Base-by-base conservation (phyloP, 257 asterid species). In the Nicotiana paniculata region DNA sequence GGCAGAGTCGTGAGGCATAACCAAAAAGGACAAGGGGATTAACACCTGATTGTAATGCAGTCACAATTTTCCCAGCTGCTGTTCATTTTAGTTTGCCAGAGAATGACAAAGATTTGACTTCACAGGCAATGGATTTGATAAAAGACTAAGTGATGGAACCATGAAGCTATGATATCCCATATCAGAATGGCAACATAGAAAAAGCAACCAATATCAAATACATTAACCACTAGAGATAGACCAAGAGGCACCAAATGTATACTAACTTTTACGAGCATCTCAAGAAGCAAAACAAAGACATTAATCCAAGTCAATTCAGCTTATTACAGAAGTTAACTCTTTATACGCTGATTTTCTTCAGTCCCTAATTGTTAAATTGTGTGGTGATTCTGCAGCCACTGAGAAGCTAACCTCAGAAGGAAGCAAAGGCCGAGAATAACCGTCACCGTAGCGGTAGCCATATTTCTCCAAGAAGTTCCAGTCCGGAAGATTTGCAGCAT, bases 391-490 rank as follows among this genome's bases (percentile, higher is more conserved):
- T 48, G 37, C 51, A 51, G 66, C 1, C 32, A 61, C 43, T 48
- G 28, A 70, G 51, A 78, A 85, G 82, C 48, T 82, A 61, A 96
- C 99, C 98, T 96, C 99, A 66, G 93, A 88, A 80, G 99, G 93
- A 84, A 96, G 98, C 90, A 96, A 85, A 5, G 97, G 87, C 62
- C 99, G 91, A 81, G 92, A 81, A 86, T 75, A 53, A 64, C 61
- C 77, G 54, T 87, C 79, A 82, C 97, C 94, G 81, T 92, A 91
- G 80, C 91, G 93, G 88, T 89, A 96, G 37, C 99, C 99, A 90
- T 92, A 94, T 85, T 86, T 93, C 61, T 88, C 93, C 82, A 96
- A 81, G 89, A 96, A 96, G 64, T 72, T 86, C 99, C 99, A 96
- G 61, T 89, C 91, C 6, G 88, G 92, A 58, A 10, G 82, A 24